These are phyloP conservation scores for Carex cristatella DNA, from an alignment of 176 grass and related monocot species.

Conservation along the genomic window DNA sequence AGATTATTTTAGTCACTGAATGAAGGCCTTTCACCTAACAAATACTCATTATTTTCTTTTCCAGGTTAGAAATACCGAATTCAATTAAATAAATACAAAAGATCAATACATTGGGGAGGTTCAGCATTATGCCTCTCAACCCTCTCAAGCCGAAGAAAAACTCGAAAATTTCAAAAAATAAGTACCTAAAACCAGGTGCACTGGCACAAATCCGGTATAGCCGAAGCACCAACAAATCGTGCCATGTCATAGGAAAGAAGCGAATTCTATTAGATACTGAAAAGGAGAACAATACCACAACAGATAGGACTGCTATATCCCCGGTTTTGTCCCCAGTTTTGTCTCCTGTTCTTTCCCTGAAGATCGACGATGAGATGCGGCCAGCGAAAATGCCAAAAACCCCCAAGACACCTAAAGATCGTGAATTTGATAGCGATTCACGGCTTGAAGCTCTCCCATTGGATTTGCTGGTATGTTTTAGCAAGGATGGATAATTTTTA, in stretches of 20 bases:
- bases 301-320: constrained; percentile 13
- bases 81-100: constrained; percentile 1
- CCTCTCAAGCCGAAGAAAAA: constrained; percentile 62
- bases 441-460: constrained; percentile 80
- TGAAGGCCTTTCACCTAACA: too few species aligned
- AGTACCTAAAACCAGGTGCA: constrained; percentile 66
- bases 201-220: constrained; percentile 64
- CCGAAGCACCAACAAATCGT: constrained; percentile 53
- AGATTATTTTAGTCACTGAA: too few species aligned
- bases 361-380: constrained; percentile 31
- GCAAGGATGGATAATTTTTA: not conserved
- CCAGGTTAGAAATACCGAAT: not conserved
- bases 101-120: not conserved
- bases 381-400: constrained; percentile 39
- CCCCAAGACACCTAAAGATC: constrained; percentile 44
- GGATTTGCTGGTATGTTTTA: constrained; percentile 64
- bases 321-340: constrained; percentile 35
- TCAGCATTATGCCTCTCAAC: constrained; percentile 21
- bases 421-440: constrained; percentile 45
- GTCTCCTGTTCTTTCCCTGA: constrained; percentile 30
- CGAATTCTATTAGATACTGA: constrained; percentile 57
- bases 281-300: constrained; percentile 37
- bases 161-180: constrained; percentile 53
- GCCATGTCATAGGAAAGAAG: constrained; percentile 62
- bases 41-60: too few species aligned